Conservation (phyloP, 768 basidiomycete species). For the Termitomyces sp. region DNA sequence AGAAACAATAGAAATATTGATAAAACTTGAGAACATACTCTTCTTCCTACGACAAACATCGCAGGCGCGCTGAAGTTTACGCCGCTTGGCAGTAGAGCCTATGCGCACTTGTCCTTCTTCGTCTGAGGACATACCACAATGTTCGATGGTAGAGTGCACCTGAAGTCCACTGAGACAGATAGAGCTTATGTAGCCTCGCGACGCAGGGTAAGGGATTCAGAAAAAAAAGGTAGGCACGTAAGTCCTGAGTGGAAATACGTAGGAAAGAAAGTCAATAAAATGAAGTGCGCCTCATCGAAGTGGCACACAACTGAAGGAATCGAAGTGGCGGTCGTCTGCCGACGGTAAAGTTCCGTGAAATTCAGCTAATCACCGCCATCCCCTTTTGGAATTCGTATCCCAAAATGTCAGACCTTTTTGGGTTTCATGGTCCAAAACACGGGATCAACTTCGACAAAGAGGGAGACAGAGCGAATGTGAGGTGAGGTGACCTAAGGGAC, state of each 20-base stretch:
- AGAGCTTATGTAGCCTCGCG: neutral
- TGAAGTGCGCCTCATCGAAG: slow-evolving; percentile 2
- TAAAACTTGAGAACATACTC: slow-evolving; percentile 35
- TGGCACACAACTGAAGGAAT: neutral
- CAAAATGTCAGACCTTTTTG: neutral
- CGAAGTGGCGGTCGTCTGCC: slow-evolving; percentile 1
- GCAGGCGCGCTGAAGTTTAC: slow-evolving; percentile 72
- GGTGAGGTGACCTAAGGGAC: neutral
- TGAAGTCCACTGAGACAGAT: slow-evolving; percentile 2
- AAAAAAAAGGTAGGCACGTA: neutral
- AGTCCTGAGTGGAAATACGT: neutral
- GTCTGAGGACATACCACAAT: slow-evolving; percentile 8
- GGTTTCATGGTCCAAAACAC: neutral
- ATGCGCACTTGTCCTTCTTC: slow-evolving; percentile 2
- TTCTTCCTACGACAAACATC: slow-evolving; percentile 84
- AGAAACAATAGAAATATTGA: neutral
- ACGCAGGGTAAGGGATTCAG: neutral
- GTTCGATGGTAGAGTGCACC: neutral
- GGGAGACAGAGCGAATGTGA: neutral
- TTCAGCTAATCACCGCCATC: slow-evolving; percentile 4
- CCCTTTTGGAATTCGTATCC: slow-evolving; percentile 3
- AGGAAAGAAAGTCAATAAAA: neutral
- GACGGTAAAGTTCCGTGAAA: slow-evolving; percentile 1
- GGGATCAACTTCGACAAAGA: neutral
- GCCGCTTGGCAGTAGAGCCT: slow-evolving; percentile 29